Base-by-base conservation (phyloP, 2,329 filamentous ascomycete genomes). In the Fusarium nurragi region DNA sequence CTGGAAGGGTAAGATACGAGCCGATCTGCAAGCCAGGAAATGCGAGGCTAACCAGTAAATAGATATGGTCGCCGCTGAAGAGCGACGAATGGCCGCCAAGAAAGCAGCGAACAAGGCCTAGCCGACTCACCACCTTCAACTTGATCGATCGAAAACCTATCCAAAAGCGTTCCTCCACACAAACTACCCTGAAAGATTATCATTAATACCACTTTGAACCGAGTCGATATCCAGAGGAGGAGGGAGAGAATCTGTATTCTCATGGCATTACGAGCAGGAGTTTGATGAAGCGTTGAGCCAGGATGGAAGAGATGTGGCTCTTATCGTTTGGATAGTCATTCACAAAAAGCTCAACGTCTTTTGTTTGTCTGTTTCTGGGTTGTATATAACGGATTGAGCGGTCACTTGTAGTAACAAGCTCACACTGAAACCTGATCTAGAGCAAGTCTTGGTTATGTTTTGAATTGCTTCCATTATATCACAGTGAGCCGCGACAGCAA, bases 31-130 rank as follows among this genome's bases (percentile, higher is more conserved):
- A 14, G n/a, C 41, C 6, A 21, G 14, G n/a, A n/a, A 39, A 30
- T 8, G 38, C 26, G 16, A 18, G 12, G 39, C 66, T 69, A 56
- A 71, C 50, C 26, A 2, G 23, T 5, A 19, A 19, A 39, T 71
- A 91, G 90, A 94, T 72, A 94, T 94, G 91, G 90, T 94, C 46
- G 91, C 86, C 60, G 88, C 91, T 19, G 91, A 94, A 80, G 91
- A 94, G 81, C 83, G 84, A 67, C 80, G 85, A 36, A 65, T 88
- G 38, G 79, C 77, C 18, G 76, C 80, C 70, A 78, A 77, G 70
- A 75, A 78, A 72, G 45, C 49, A 37, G 58, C 65, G 37, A 66
- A 41, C 64, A 74, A 73, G 63, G 51, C 51, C 23, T 71, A 71
- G 64, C 30, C 18, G 14, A 36, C 23, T 18, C 18, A 18, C 18